Conservation (phyloP, 139 green algal species). For the Pleodorina starrii region DNA sequence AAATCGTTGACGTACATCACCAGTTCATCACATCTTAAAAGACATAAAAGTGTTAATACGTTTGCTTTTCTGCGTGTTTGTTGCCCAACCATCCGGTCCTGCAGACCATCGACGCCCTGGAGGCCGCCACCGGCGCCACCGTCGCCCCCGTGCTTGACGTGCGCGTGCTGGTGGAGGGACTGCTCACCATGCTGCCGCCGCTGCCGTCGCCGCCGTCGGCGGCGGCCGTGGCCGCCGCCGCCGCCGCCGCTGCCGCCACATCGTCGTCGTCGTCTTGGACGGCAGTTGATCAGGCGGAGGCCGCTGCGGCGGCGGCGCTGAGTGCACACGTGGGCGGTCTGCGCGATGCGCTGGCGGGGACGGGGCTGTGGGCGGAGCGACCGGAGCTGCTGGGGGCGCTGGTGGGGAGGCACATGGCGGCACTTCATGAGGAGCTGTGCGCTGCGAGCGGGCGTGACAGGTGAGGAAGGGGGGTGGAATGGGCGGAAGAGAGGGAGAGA, state of each 20-base stretch:
- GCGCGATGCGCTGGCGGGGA: not conserved
- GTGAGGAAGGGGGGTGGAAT: too few species aligned
- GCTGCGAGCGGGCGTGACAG: not conserved
- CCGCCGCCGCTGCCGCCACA: not conserved
- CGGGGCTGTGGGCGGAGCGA: constrained; percentile 19
- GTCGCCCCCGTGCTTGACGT: not conserved
- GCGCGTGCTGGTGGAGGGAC: not conserved
- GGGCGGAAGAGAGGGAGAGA: too few species aligned
- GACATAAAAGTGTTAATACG: too few species aligned
- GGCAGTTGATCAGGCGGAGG: not conserved
- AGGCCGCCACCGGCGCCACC: not conserved
- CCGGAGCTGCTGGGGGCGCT: constrained; percentile 17
- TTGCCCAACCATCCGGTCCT: too few species aligned
- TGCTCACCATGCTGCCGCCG: not conserved
- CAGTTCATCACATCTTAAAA: too few species aligned
- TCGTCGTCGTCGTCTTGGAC: not conserved
- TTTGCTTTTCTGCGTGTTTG: too few species aligned
- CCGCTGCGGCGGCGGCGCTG: not conserved
- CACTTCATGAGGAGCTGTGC: not conserved
- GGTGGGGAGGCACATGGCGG: not conserved
- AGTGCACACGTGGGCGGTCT: constrained; percentile 19
- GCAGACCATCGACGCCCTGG: not conserved
- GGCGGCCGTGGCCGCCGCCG: not conserved
- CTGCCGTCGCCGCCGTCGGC: not conserved
- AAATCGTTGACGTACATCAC: too few species aligned